Percentiles rank a stretch among this genome's conserved stretches.
Conservation (phyloP, 2,329 filamentous ascomycete genomes). For the Penicillium sp. region DNA sequence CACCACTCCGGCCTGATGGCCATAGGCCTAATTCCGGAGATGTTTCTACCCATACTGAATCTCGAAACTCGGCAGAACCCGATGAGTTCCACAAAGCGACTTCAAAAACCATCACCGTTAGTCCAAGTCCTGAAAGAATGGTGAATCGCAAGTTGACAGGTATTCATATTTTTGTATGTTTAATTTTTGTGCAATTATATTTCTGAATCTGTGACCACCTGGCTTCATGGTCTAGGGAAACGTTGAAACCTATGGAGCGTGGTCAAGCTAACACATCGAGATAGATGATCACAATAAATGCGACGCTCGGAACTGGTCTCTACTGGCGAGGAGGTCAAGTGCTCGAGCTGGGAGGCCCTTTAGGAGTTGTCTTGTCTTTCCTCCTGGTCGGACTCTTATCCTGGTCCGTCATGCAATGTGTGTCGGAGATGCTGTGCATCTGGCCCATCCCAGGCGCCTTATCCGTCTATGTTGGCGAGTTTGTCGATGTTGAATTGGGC, state of each 20-base stretch:
- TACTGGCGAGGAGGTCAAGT: conserved; percentile 36
- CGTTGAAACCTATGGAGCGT: neutral
- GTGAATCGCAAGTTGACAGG: neutral
- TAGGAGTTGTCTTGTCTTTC: conserved; percentile 36
- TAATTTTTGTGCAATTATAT: neutral
- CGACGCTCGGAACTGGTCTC: conserved; percentile 37
- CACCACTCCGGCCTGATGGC: neutral
- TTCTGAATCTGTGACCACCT: neutral
- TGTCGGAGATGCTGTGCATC: conserved; percentile 39
- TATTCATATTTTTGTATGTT: neutral
- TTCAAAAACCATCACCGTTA: neutral
- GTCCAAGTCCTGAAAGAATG: neutral
- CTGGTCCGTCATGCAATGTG: conserved; percentile 42
- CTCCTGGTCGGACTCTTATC: conserved; percentile 33
- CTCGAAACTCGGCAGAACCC: neutral
- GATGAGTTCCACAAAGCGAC: neutral
- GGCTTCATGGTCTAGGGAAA: neutral
- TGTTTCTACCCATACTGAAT: neutral
- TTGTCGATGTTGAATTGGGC: conserved; percentile 41
- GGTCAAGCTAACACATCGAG: neutral
- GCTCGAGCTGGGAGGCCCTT: conserved; percentile 37
- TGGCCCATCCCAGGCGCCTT: conserved; percentile 43
- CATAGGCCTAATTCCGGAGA: neutral
- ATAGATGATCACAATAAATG: conserved; percentile 41
- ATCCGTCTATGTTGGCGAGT: conserved; percentile 37